Percentiles rank a stretch among this genome's conserved stretches.
These are phyloP conservation scores for Suillus lakei DNA, from an alignment of 768 basidiomycete species.

Conservation along the genomic window DNA sequence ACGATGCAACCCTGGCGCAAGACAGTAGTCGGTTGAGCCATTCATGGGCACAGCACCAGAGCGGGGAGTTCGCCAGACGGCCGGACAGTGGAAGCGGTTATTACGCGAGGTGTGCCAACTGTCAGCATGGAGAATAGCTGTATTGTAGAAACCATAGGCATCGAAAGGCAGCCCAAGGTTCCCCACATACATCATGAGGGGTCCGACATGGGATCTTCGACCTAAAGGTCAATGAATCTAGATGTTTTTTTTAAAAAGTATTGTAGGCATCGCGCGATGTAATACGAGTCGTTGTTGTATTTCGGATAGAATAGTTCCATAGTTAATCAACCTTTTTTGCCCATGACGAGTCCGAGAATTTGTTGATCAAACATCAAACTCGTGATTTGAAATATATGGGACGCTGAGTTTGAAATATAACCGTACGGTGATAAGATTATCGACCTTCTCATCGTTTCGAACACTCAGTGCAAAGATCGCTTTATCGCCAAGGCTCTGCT, in stretches of 20 bases:
- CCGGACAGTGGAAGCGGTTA: background rate
- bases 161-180: background rate
- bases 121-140: background rate
- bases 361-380: no score
- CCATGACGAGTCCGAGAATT: background rate
- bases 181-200: background rate
- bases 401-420: background rate
- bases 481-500: conserved; percentile 2
- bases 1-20: background rate
- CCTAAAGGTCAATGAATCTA: background rate
- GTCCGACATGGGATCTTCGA: background rate
- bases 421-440: background rate
- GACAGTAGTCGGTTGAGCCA: background rate
- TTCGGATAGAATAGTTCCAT: background rate
- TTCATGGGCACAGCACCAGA: background rate
- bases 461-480: background rate
- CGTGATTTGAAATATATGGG: background rate
- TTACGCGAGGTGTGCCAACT: background rate
- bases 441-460: background rate
- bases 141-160: background rate
- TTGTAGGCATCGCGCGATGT: background rate
- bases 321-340: background rate
- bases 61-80: background rate
- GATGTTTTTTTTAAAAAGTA: background rate
- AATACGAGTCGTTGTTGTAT: background rate